Conservation (phyloP, 371 early-diverging fungal genomes). For the Sporodiniella umbellata region DNA sequence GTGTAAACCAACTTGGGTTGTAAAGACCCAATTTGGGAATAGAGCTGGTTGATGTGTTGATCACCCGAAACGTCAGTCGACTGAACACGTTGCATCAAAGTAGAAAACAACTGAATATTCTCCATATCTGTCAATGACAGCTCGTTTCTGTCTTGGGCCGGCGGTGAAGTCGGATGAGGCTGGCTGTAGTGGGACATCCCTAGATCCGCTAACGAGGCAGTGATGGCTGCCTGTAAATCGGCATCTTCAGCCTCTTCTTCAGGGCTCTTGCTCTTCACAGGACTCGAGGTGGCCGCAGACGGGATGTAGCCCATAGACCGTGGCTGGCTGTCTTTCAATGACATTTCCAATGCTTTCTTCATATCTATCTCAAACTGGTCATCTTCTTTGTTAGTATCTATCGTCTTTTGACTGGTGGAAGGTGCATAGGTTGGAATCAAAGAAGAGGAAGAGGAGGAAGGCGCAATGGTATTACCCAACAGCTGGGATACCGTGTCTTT, state of each 20-base stretch:
- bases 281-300: background rate
- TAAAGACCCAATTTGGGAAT: conserved; percentile 67
- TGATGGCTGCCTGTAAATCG: conserved; percentile 92
- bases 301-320: background rate
- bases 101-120: conserved; percentile 71
- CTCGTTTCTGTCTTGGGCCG: conserved; percentile 24
- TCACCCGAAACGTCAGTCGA: conserved; percentile 55
- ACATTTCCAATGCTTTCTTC: conserved; percentile 85
- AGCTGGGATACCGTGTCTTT: conserved; percentile 10
- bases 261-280: conserved; percentile 5
- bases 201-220: conserved; percentile 81
- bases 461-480: conserved; percentile 2
- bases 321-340: conserved; percentile 76
- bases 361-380: conserved; percentile 82
- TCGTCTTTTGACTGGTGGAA: background rate
- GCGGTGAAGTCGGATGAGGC: conserved; percentile 3
- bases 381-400: conserved; percentile 8
- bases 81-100: conserved; percentile 65
- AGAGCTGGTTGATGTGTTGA: conserved; percentile 63
- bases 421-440: background rate
- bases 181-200: conserved; percentile 11
- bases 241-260: conserved; percentile 76
- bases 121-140: conserved; percentile 67
- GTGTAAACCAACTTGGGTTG: conserved; percentile 70
- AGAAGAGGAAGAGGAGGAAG: conserved; percentile 9